Base-by-base conservation (phyloP, 2,329 filamentous ascomycete genomes). In the Rutstroemia sydowiana region DNA sequence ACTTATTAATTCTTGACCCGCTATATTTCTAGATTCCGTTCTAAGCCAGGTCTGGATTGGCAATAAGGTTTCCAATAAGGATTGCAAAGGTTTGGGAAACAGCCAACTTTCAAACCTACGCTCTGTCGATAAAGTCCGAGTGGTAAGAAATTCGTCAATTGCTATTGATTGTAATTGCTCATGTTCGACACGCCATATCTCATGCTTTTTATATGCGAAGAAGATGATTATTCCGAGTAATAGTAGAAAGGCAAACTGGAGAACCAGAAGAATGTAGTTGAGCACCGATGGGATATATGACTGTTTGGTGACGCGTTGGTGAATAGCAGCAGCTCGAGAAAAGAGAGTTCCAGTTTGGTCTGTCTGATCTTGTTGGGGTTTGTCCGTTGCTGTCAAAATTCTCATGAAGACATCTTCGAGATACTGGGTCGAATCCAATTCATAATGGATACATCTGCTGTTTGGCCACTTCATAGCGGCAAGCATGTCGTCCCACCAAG, bases 371-470 rank as follows among this genome's bases (percentile, higher is more conserved):
- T 11, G 5, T 9, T 45, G 20, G 2, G 28, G 31, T 14, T 32
- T 28, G 31, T 51, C 48, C 31, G 41, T 31, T 14, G 9, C 23
- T 9, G 48, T 46, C 41, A 51, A 31, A 16, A 51, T 23, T 5
- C 30, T 30, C 41, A 51, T 32, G 13, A 51, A 51, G 21, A 45
- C 4, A 39, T 46, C 48, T 14, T 51, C 41, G n/a, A 51, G 20
- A 23, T 45, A 46, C 20, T 45, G 18, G 10, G 16, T 28, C 3
- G 23, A 14, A 3, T 45, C 9, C 16, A 51, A 14, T 37, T 45
- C 41, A 39, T 45, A 51, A 20, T 51, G 32, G 31, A 28, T 51
- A 5, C 48, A 51, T 39, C 42, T 51, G 13, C 41, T 42, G 16
- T 21, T 21, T 13, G 21, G 13, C 31, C 34, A 51, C 14, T 37